Base-by-base conservation (phyloP, 2,329 filamentous ascomycete species). In the Davidsoniella virescens region DNA sequence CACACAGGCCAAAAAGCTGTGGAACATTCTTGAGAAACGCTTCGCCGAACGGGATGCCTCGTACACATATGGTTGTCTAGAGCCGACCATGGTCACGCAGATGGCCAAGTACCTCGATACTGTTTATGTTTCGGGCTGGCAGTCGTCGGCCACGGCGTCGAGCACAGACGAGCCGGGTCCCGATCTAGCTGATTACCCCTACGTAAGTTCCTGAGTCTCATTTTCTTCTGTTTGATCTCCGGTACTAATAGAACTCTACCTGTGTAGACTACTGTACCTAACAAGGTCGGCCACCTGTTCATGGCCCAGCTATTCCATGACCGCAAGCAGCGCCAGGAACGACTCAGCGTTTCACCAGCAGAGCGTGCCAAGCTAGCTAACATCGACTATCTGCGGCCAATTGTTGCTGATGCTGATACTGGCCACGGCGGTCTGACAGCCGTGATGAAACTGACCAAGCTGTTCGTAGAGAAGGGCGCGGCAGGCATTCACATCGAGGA, bases 41-140 rank as follows among this genome's bases (percentile, higher is more conserved):
- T 98, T 92, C 73, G 71, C 84, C 70, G 87, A 92, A 65, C 58
- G 70, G 57, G 45, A 17, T 61, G 85, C 85, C 44, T 93, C 86
- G 67, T 94, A 82, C 70, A 98, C 92, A 52, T 98, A 95, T 63
- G 92, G 92, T 61, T 96, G 92, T 69, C 74, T 98, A 56, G 92
- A 98, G 63, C 92, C 92, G 9, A 94, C 94, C 51, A 95, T 95
- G 85, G 77, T 98, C 64, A 96, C 92, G 25, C 92, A 98, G 67
- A 98, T 98, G 92, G 90, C 90, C 60, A 94, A 96, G 69, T 96
- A 93, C 66, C 75, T 98, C 55, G 92, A 98, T 63, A 98, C 92
- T 33, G 86, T 98, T 64, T 98, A 98, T 65, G 92, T 98, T 55
- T 96, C 92, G 50, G 92, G 92, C 56, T 98, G 92, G 92, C 92